These are phyloP conservation scores for Cordyceps javanica DNA, from an alignment of 2,329 filamentous ascomycete genomes.

Conservation along the genomic window DNA sequence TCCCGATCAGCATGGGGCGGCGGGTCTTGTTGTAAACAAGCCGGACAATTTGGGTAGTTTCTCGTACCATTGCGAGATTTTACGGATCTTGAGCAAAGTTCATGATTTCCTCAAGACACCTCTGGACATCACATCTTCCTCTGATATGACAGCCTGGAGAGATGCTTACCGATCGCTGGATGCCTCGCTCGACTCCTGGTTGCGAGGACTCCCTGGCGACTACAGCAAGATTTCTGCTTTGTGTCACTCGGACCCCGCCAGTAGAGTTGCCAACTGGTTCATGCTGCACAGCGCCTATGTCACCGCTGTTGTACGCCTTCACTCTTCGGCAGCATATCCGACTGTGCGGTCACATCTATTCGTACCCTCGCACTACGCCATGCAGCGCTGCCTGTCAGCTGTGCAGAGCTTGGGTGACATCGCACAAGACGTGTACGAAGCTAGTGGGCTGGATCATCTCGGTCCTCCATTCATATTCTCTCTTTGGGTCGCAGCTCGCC, in stretches of 20 bases:
- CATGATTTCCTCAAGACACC: conserved; percentile 36
- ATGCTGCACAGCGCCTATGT: conserved; percentile 41
- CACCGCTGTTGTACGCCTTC: conserved; percentile 36
- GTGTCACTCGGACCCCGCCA: conserved; percentile 39
- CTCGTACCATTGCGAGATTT: conserved; percentile 39
- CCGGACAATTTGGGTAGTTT: conserved; percentile 39
- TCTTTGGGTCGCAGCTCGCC: conserved; percentile 36
- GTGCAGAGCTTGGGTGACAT: conserved; percentile 39
- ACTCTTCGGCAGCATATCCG: conserved; percentile 38
- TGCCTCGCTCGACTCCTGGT: conserved; percentile 33
- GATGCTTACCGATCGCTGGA: conserved; percentile 35
- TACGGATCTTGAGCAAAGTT: conserved; percentile 36
- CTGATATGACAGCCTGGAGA: conserved; percentile 35
- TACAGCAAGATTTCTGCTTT: conserved; percentile 40
- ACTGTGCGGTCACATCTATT: conserved; percentile 34
- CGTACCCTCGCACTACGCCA: conserved; percentile 37
- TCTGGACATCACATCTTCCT: conserved; percentile 31
- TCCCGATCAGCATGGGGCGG: conserved; percentile 20
- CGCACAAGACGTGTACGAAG: conserved; percentile 37
- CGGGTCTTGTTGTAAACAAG: conserved; percentile 28
- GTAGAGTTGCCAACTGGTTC: conserved; percentile 41
- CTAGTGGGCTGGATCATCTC: conserved; percentile 35
- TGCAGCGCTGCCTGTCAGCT: conserved; percentile 38
- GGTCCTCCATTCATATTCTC: conserved; percentile 40
- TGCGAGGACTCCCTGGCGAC: conserved; percentile 37